Base-by-base conservation (phyloP, 2,329 filamentous ascomycete genomes). In the Aspergillus fructus region DNA sequence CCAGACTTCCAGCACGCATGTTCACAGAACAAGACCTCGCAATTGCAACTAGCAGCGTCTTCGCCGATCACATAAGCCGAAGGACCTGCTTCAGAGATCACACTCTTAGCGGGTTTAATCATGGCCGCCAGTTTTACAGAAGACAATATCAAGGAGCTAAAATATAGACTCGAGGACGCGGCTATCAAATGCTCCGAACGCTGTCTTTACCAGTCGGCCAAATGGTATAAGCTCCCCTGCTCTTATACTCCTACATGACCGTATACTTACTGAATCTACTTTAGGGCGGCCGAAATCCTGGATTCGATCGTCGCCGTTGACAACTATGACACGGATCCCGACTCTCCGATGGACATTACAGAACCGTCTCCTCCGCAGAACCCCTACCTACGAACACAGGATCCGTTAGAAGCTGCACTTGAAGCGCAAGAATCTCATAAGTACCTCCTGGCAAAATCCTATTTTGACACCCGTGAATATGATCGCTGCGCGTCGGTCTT, bases 381-480 rank as follows among this genome's bases (percentile, higher is more conserved):
- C 59, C 80, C 78, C 19, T 76, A 80, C 42, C 65, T 76, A 40
- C 66, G 79, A 19, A 88, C 88, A 56, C 74, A 78, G 56, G 90
- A 96, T 66, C 83, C 86, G 1, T 81, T 83, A 56, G 92, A 97
- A 78, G 86, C 87, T 11, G 79, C 82, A 1, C 81, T 96, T 3
- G 93, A 97, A 72, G 83, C 87, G 1, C 86, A 83, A 66, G 93
- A 97, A 74, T 80, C 91, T 34, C 87, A 89, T 75, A 90, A 87
- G 68, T 97, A 93, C 71, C 83, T 97, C 2, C 81, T 97, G 19
- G 93, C 94, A 53, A 97, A 97, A 73, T 89, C 93, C 0, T 89
- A 96, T 65, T 97, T 97, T 71, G 93, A 97, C 74, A 96, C 92
- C 66, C 89, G 91, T 65, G 94, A 99, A 72, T 97, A 89, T 68